Evolutionary conservation across 192 early-diverging fungal species (phyloP), one percentile per base, ranked within the genome.

Genomic region (Gamsiella multidivaricata): DNA sequence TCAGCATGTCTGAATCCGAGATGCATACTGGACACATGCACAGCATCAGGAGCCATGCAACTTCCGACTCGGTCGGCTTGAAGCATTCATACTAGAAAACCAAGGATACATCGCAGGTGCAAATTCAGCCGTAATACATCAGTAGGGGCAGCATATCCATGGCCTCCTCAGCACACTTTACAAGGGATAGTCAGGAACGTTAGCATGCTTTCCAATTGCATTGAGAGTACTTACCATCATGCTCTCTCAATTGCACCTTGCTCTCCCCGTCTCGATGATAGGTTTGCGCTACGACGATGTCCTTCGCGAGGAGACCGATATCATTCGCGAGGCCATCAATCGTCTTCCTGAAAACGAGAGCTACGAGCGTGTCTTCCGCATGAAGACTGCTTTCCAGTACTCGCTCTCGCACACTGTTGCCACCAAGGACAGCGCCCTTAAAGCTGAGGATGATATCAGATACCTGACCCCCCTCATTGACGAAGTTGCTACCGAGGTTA

Each of bases 221-320:
- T n/a, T 18, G n/a, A 10, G 45, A 46, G 17, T n/a, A 46, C 45
- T 46, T 18, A 46, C n/a, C 45, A 5, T 18, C 45, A 12, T n/a
- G n/a, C n/a, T n/a, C 45, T 46, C 9, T 46, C 45, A 46, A 10
- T 46, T 46, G 5, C n/a, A 46, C 10, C 9, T 46, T 46, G 12
- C 45, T 18, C n/a, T 18, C 45, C 12, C 37, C 12, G 5, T 39
- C 7, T 39, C 37, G 7, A 9, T 9, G 12, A 50, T 54, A 92
- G 97, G 97, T 65, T 84, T 98, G 47, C 86, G 88, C 55, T 94
- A 91, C 71, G 97, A 98, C 86, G 97, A 97, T 81, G 81, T 98
- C 49, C 84, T 96, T 81, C 86, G 84, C 32, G 94, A 96, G 47
- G 95, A 98, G 82, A 92, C 83, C 51, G 86, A 88, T 26, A 83